A percentile compares a stretch with the other conserved stretches of the same genome.
Evolutionary conservation across 345 rosid genomes (phyloP).

Genomic region (Euphorbia peplus): DNA sequence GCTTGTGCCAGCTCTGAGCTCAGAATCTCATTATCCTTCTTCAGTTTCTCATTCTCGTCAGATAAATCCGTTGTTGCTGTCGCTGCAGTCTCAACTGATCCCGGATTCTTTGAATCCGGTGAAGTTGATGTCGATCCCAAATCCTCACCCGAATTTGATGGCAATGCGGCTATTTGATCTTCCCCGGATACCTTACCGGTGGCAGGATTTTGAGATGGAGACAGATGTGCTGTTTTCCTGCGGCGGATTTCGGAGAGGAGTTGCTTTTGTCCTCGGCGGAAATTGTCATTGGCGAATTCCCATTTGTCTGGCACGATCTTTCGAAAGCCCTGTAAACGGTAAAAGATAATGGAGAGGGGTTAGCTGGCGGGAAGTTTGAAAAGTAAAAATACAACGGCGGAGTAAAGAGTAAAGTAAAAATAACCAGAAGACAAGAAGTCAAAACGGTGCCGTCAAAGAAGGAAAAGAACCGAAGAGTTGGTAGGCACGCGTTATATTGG

Average conservation of each 20-base stretch:
- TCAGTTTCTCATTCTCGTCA: conserved; percentile 84
- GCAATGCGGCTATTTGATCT: conserved; percentile 28
- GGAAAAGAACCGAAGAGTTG: background rate
- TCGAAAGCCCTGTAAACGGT: conserved; percentile 52
- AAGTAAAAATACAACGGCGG: background rate
- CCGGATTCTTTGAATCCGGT: conserved; percentile 73
- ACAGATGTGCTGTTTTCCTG: conserved; percentile 47
- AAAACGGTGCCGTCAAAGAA: conserved; percentile 9
- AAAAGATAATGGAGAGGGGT: background rate
- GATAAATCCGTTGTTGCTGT: conserved; percentile 37
- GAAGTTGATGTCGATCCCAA: conserved; percentile 77
- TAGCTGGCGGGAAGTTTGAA: background rate
- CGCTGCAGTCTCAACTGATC: conserved; percentile 50
- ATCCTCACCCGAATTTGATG: conserved; percentile 73
- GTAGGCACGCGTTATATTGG: background rate
- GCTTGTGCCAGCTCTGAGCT: conserved; percentile 76
- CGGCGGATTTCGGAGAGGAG: conserved; percentile 43
- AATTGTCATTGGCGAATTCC: conserved; percentile 77
- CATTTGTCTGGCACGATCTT: conserved; percentile 81
- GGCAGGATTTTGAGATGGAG: conserved; percentile 15
- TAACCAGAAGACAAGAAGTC: background rate
- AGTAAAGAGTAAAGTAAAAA: background rate
- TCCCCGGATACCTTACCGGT: conserved; percentile 30
- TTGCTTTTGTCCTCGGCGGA: conserved; percentile 54
- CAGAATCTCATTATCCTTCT: conserved; percentile 58